These are phyloP conservation scores for Cyberlindnera mycetangii DNA, from an alignment of 805 yeast species.

Conservation along the genomic window DNA sequence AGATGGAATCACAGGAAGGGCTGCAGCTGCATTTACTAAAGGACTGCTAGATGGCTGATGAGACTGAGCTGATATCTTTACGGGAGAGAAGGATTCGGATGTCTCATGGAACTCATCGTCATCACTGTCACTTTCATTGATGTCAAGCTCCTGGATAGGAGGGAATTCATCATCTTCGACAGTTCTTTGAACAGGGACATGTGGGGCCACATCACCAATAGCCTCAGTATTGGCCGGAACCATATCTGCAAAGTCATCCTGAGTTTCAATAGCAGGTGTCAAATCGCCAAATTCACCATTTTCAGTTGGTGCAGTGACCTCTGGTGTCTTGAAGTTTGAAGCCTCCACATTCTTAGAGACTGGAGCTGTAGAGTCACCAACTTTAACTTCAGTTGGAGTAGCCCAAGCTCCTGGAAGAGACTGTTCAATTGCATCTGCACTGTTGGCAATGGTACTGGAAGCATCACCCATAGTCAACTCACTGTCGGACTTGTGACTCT, in stretches of 20 bases:
- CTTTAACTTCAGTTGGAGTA: not conserved
- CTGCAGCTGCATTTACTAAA: slow-evolving; percentile 17
- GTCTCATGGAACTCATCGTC: slow-evolving; percentile 22
- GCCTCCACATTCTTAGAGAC: not conserved
- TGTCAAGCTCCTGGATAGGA: slow-evolving; percentile 19
- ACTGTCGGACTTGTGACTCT: slow-evolving; percentile 17
- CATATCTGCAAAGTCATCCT: slow-evolving; percentile 1
- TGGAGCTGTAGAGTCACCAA: not conserved
- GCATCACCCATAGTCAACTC: slow-evolving; percentile 14
- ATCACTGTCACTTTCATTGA: slow-evolving; percentile 18
- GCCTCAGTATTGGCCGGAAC: slow-evolving; percentile 1
- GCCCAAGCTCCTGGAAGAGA: slow-evolving; percentile 32
- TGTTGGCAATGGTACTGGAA: slow-evolving; percentile 3
- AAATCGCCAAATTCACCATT: not conserved
- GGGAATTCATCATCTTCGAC: slow-evolving; percentile 44
- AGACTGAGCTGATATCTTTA: slow-evolving; percentile 21
- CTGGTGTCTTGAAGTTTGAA: not conserved
- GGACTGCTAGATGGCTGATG: slow-evolving; percentile 5
- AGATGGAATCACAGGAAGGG: slow-evolving; percentile 15
- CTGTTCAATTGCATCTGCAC: slow-evolving; percentile 25
- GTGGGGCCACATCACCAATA: slow-evolving; percentile 11
- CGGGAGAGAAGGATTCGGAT: slow-evolving; percentile 14
- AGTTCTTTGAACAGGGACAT: slow-evolving; percentile 8
- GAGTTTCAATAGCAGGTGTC: slow-evolving; percentile 1
- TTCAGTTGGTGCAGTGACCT: not conserved